phyloP scores from a whole-genome alignment of 1,284 basidiomycete species.

The Apiotrichum akiyoshidainum region DNA sequence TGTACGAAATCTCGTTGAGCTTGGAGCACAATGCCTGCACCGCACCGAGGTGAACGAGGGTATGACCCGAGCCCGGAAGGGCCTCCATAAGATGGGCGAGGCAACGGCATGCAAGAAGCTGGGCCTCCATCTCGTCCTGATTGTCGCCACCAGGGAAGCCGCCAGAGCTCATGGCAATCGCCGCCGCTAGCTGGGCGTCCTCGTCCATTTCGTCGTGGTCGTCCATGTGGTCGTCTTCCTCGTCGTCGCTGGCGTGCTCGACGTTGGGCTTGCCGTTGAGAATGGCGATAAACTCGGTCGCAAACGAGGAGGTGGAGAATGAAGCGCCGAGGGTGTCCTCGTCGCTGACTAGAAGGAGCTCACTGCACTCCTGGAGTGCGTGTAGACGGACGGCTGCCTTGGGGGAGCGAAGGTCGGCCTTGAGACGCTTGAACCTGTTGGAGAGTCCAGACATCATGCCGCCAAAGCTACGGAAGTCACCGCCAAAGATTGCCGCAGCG shows the following conservation, averaged over 20 bases:
- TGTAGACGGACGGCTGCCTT: constrained; percentile 77
- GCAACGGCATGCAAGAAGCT: constrained; percentile 88
- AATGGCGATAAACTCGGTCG: constrained; percentile 87
- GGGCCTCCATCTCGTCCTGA: constrained; percentile 70
- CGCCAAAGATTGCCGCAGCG: constrained; percentile 64
- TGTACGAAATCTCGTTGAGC: constrained; percentile 89
- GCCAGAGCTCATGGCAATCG: constrained; percentile 58
- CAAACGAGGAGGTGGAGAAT: constrained; percentile 88
- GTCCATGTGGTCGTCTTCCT: constrained; percentile 47
- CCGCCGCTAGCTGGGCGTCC: constrained; percentile 79
- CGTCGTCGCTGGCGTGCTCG: constrained; percentile 27
- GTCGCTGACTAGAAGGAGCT: constrained; percentile 90
- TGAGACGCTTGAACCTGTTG: constrained; percentile 79
- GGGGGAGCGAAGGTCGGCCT: constrained; percentile 80
- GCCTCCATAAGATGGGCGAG: constrained; percentile 96
- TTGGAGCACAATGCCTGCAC: constrained; percentile 94
- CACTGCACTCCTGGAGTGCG: constrained; percentile 90
- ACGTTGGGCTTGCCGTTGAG: constrained; percentile 68
- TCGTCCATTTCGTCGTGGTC: constrained; percentile 58
- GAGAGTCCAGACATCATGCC: constrained; percentile 85
- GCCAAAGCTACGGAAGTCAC: constrained; percentile 59
- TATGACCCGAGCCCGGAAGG: constrained; percentile 86
- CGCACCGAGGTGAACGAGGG: constrained; percentile 89
- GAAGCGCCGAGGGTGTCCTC: constrained; percentile 89
- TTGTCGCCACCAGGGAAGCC: constrained; percentile 36